A percentile compares a stretch with the other conserved stretches of the same genome.
Evolutionary conservation across 208 protist genomes (phyloP).

Genomic region (Crithidia expoeki): DNA sequence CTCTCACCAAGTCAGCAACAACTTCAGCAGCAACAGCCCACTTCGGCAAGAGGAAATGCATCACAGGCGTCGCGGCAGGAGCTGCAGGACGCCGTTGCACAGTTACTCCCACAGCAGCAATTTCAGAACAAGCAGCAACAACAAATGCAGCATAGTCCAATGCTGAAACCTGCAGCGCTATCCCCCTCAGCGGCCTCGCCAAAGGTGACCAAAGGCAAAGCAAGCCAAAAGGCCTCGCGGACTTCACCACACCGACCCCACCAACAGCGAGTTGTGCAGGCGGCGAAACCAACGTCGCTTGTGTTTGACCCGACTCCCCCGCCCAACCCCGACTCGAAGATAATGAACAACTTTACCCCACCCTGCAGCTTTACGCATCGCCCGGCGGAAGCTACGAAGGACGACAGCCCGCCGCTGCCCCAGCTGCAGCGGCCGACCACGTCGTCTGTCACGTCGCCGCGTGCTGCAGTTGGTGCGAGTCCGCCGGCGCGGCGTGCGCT

Average conservation of each 20-base stretch:
- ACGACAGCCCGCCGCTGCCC: background rate
- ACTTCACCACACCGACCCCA: background rate
- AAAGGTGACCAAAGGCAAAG: too few species aligned
- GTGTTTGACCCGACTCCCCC: background rate
- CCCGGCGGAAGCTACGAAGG: background rate
- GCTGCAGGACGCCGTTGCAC: background rate
- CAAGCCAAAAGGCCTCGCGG: background rate
- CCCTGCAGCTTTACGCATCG: background rate
- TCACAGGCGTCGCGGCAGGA: background rate
- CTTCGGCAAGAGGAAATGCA: background rate
- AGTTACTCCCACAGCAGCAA: background rate
- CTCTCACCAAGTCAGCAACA: background rate
- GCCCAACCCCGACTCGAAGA: background rate
- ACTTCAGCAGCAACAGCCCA: background rate
- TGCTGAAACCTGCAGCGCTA: too few species aligned
- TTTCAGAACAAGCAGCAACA: background rate
- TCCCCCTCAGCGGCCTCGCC: too few species aligned
- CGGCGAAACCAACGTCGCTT: background rate
- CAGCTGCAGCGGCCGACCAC: conserved; percentile 13
- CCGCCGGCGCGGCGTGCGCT: too few species aligned
- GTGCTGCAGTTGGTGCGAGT: background rate
- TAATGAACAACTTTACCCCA: background rate
- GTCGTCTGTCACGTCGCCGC: background rate
- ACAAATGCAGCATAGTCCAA: too few species aligned
- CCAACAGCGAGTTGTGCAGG: background rate